phyloP scores from a whole-genome alignment of 2,329 filamentous ascomycete species.

The Cladosporium oxysporum region DNA sequence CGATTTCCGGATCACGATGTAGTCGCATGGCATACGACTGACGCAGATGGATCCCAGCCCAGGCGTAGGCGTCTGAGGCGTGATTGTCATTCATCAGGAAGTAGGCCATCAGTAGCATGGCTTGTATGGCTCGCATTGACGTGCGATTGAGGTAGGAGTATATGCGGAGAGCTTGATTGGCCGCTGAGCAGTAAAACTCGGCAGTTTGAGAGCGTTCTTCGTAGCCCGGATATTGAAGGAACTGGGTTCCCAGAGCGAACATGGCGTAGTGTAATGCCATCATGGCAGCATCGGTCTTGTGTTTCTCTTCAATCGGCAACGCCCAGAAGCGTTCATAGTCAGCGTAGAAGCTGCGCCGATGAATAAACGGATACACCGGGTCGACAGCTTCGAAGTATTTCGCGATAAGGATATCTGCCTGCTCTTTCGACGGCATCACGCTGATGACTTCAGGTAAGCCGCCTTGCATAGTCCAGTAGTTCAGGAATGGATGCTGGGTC shows the following conservation, averaged over 20 bases:
- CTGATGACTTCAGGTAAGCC: constrained; percentile 73
- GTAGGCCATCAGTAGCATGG: constrained; percentile 80
- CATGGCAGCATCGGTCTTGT: constrained; percentile 65
- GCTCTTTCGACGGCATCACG: constrained; percentile 72
- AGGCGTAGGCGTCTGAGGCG: constrained; percentile 79
- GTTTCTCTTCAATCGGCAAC: constrained; percentile 58
- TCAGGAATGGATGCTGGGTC: constrained; percentile 76
- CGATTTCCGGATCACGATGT: constrained; percentile 76
- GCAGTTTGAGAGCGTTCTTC: constrained; percentile 71
- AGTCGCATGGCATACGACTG: constrained; percentile 82
- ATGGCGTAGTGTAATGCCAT: constrained; percentile 75
- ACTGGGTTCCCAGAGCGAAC: constrained; percentile 76
- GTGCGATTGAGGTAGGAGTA: constrained; percentile 76
- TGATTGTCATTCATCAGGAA: constrained; percentile 87
- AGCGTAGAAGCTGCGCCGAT: constrained; percentile 72
- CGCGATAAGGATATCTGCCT: constrained; percentile 67
- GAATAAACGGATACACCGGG: constrained; percentile 78
- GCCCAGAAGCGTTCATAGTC: constrained; percentile 81
- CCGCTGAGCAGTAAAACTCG: constrained; percentile 77
- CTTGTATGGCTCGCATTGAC: constrained; percentile 71
- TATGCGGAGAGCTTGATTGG: constrained; percentile 74
- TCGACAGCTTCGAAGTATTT: constrained; percentile 65
- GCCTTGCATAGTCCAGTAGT: constrained; percentile 81
- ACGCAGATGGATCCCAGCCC: constrained; percentile 73
- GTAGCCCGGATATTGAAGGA: constrained; percentile 60